These are phyloP conservation scores for Aspergillus ochraceoroseus DNA, from an alignment of 2,329 filamentous ascomycete species.

Conservation along the genomic window DNA sequence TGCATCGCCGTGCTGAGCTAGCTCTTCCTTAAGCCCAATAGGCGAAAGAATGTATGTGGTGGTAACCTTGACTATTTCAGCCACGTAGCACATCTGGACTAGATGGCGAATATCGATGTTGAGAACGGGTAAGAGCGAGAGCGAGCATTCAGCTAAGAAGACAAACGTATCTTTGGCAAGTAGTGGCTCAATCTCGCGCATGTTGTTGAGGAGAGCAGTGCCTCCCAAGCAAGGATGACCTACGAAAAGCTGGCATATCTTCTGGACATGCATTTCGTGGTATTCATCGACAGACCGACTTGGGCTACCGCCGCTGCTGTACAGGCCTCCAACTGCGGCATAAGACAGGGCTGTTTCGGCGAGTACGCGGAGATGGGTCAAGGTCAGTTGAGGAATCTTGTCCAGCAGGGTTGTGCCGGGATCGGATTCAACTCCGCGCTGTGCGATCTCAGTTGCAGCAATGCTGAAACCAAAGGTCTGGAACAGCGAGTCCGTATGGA, in stretches of 20 bases:
- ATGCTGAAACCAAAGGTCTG: slow-evolving; percentile 72
- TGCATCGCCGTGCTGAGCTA: slow-evolving; percentile 29
- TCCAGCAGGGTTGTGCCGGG: slow-evolving; percentile 71
- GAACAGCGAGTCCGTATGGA: slow-evolving; percentile 43
- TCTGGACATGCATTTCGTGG: slow-evolving; percentile 61
- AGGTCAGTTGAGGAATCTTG: slow-evolving; percentile 73
- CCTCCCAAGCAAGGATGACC: slow-evolving; percentile 45
- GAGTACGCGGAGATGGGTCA: slow-evolving; percentile 83
- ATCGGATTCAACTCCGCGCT: slow-evolving; percentile 74
- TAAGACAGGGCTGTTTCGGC: slow-evolving; percentile 86
- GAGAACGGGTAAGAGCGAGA: slow-evolving; percentile 64
- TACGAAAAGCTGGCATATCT: slow-evolving; percentile 71
- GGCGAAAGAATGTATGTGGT: slow-evolving; percentile 49
- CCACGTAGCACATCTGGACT: slow-evolving; percentile 79
- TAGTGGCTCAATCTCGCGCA: slow-evolving; percentile 40
- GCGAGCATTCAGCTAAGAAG: slow-evolving; percentile 74
- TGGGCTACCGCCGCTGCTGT: slow-evolving; percentile 55
- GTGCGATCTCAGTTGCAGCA: slow-evolving; percentile 81
- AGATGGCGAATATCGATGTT: slow-evolving; percentile 72
- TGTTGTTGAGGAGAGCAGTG: slow-evolving; percentile 32
- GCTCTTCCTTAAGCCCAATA: slow-evolving; percentile 34
- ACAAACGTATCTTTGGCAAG: slow-evolving; percentile 39
- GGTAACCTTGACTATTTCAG: slow-evolving; percentile 81
- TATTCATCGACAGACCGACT: slow-evolving; percentile 60
- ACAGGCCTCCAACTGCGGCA: slow-evolving; percentile 67